A percentile compares a stretch with the other conserved stretches of the same genome.
phyloP scores from a whole-genome alignment of 768 basidiomycete species.

The Aureoboletus auriporus region DNA sequence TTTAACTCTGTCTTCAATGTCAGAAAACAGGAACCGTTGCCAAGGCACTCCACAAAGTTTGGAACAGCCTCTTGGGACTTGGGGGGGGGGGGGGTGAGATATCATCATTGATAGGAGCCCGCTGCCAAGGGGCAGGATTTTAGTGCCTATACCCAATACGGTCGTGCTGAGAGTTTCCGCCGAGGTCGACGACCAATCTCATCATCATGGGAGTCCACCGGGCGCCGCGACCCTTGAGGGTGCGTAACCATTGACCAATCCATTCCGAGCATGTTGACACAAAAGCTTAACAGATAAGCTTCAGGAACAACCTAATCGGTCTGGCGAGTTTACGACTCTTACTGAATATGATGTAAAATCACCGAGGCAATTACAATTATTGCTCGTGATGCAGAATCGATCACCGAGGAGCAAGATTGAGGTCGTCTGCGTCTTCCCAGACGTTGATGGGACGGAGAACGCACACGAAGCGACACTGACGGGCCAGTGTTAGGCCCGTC shows the following conservation, averaged over 20 bases:
- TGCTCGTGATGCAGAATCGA: conserved; percentile 6
- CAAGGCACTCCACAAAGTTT: conserved; percentile 32
- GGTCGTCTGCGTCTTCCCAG: background rate
- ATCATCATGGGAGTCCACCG: conserved; percentile 25
- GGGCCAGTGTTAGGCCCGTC: no score
- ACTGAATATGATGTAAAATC: conserved; percentile 57
- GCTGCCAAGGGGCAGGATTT: conserved; percentile 10
- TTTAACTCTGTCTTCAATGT: conserved; percentile 41
- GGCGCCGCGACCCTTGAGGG: no score
- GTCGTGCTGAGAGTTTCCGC: conserved; percentile 43
- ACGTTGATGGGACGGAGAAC: no score
- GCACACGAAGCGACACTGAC: no score
- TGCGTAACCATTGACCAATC: no score
- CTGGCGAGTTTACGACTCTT: conserved; percentile 11
- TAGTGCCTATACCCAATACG: conserved; percentile 48
- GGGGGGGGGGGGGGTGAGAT: conserved; percentile 2
- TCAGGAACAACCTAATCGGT: background rate
- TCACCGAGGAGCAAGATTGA: background rate
- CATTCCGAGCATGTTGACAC: conserved; percentile 58
- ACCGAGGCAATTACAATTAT: conserved; percentile 28
- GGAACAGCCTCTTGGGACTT: conserved; percentile 12
- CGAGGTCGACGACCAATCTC: conserved; percentile 49
- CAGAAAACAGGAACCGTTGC: conserved; percentile 25
- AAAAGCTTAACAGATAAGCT: conserved; percentile 36
- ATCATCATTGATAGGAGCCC: background rate